phyloP scores from a whole-genome alignment of 345 rosid species.

The Nephelium lappaceum region DNA sequence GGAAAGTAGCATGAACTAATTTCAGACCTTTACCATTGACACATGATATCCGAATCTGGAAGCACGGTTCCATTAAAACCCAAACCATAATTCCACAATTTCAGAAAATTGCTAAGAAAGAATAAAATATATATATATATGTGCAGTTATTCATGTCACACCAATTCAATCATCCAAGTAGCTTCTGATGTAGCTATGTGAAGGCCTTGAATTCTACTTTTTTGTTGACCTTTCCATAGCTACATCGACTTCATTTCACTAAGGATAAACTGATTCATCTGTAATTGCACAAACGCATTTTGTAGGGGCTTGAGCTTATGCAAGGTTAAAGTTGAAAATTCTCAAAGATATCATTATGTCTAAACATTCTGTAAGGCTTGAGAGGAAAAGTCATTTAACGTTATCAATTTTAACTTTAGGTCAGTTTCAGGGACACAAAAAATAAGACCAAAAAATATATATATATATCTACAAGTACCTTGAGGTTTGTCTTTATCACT shows the following conservation, averaged over 20 bases:
- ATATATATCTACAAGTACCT: slow-evolving; percentile 44
- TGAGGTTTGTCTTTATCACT: slow-evolving; percentile 58
- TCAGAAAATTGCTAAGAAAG: not conserved
- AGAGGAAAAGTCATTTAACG: not conserved
- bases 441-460: not conserved
- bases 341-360: not conserved
- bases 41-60: not conserved
- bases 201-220: not conserved
- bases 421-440: slow-evolving; percentile 8
- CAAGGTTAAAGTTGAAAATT: not conserved
- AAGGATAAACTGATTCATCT: not conserved
- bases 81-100: not conserved
- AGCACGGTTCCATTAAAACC: not conserved
- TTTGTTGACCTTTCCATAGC: not conserved
- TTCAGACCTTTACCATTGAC: not conserved
- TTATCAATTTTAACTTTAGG: not conserved
- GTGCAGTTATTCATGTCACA: not conserved
- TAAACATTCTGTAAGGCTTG: slow-evolving; percentile 1
- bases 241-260: not conserved
- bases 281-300: not conserved
- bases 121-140: not conserved
- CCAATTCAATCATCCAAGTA: not conserved
- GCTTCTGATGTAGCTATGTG: not conserved
- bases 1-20: not conserved
- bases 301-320: not conserved